Evolutionary conservation across 169 alveolate genomes (phyloP), one percentile per base, ranked within the genome.

Genomic region (Hepatocystis sp.): DNA sequence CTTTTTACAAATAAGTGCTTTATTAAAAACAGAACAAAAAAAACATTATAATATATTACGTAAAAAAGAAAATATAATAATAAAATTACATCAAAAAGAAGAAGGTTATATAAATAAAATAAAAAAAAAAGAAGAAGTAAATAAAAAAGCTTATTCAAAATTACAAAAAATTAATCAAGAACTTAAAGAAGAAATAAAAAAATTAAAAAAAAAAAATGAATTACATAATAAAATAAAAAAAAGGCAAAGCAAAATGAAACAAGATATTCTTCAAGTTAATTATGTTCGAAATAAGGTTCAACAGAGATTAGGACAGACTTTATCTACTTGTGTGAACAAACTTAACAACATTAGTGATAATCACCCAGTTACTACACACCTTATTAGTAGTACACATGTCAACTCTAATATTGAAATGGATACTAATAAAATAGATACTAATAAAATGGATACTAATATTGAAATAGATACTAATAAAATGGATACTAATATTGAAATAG

Each of bases 91-190:
- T 67, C 67, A 67, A 52, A 36, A 67, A 52, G 85, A 67, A 67
- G 85, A 67, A 52, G 32, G 19, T 67, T 67, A 39, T 46, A 67
- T 67, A 15, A 52, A 67, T 51, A 67, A 52, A 67, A 23, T 67
- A 21, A 67, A 67, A 67, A 67, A 67, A 53, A 67, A 67, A 44
- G 85, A 67, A 67, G 85, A 67, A 34, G 36, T 67, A 67, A 67
- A 56, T 52, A 67, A 67, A 28, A 66, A 67, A 46, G 85, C 85
- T 52, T 67, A 67, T 67, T 52, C 85, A 34, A 67, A 67, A 51
- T 52, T 67, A 46, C 66, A 52, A 25, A 67, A 67, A 32, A 51
- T 66, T 10, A 67, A 67, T 51, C 66, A 67, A 52, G 67, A 67
- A 67, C 30, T 67, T 10, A 52, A 52, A 52, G 85, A 67, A 19